Base-by-base conservation (phyloP, 2,329 filamentous ascomycete species). In the Xylaria sp. region DNA sequence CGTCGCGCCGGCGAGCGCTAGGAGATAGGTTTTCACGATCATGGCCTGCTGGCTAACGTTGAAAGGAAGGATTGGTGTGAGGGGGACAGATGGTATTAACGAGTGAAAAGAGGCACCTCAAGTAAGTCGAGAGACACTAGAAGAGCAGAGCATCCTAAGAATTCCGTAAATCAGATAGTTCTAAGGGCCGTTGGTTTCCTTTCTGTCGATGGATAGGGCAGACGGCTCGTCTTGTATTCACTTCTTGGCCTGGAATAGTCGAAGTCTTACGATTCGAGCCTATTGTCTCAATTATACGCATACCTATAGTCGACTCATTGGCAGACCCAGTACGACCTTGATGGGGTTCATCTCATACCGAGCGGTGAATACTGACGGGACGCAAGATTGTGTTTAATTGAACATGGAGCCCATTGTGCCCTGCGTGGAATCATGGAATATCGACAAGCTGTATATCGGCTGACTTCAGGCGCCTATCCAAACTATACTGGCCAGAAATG, bases 1-100 rank as follows among this genome's bases (percentile, higher is more conserved):
- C 11, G 52, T 52, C 4, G 27, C 54, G 5, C 49, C 58, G 11
- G 55, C 40, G 31, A 65, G 48, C 3, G 29, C 37, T 2, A 67
- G 17, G 53, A 60, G 21, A 19, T 49, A 58, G 15, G 23, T 38
- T 37, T 54, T 66, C 8, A 58, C 48, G 35, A 37, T 41, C 63
- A 65, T 65, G 33, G 40, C 51, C 17, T 15, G 5, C n/a, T 6
- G n/a, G n/a, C n/a, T n/a, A n/a, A n/a, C n/a, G n/a, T n/a, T n/a
- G n/a, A n/a, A n/a, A 23, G 11, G 13, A 11, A 33, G 35, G 3
- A n/a, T 15, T 38, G 10, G 35, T 51, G 6, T 17, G 10, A 17
- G 15, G 19, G 33, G 2, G 29, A 17, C 11, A n/a, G 25, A 38
- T 3, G 33, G 37, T 27, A 43, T 10, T 35, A 10, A 25, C 47